Conservation (phyloP, 2,329 filamentous ascomycete species). For the Diaporthe eres region DNA sequence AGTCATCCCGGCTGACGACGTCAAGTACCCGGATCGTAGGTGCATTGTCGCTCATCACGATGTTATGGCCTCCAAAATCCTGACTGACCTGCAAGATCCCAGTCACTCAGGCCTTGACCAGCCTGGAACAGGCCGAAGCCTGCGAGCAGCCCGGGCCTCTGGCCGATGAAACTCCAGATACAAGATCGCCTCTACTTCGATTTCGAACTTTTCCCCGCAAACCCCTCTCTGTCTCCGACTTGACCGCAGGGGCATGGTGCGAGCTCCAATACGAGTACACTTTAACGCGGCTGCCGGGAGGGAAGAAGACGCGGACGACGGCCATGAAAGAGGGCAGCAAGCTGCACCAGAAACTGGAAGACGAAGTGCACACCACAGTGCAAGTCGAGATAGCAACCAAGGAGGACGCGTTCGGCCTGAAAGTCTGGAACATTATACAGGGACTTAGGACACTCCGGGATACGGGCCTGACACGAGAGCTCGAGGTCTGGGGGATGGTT, state of each 20-base stretch:
- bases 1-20: conserved; percentile 44
- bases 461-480: conserved; percentile 79
- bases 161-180: conserved; percentile 48
- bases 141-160: conserved; percentile 43
- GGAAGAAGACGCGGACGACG: conserved; percentile 79
- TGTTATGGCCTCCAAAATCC: conserved; percentile 50
- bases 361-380: conserved; percentile 85
- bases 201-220: conserved; percentile 85
- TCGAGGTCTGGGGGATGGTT: conserved; percentile 88
- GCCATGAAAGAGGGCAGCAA: conserved; percentile 88
- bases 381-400: conserved; percentile 78
- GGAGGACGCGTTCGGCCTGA: conserved; percentile 86
- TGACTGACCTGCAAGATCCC: conserved; percentile 77
- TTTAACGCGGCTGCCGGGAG: conserved; percentile 78
- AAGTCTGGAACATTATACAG: conserved; percentile 92
- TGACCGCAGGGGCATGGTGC: conserved; percentile 94
- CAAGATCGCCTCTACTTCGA: conserved; percentile 75
- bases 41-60: conserved; percentile 38
- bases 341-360: conserved; percentile 87
- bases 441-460: conserved; percentile 81
- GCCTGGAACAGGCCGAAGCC: conserved; percentile 41
- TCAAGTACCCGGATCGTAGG: conserved; percentile 69
- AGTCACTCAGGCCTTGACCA: conserved; percentile 66
- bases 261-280: conserved; percentile 95
- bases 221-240: conserved; percentile 87